Conservation (phyloP, 164 flowering plant species). For the Paratinospora sagittata region DNA sequence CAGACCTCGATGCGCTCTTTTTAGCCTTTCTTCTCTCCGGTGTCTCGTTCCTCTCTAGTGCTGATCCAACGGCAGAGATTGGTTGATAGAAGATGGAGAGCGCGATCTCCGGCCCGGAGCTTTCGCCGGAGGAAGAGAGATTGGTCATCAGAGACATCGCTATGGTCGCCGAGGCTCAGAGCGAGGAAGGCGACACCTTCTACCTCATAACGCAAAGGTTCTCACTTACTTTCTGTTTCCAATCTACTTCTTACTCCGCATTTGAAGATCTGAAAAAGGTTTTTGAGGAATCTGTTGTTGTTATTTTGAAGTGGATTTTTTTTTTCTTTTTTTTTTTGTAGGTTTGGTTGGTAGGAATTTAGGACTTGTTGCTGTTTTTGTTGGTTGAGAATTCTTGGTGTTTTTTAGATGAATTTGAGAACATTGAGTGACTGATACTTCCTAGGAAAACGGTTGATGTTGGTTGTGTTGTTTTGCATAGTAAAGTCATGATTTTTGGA, state of each 20-base stretch:
- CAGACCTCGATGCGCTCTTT: not conserved
- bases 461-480: no score
- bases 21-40: not conserved
- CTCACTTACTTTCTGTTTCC: not conserved
- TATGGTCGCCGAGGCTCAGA: conserved; percentile 52
- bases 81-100: conserved; percentile 20
- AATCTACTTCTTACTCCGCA: not conserved
- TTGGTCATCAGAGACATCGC: conserved; percentile 61
- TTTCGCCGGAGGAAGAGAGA: conserved; percentile 77
- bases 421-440: no score
- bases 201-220: conserved; percentile 78
- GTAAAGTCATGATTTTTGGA: not conserved
- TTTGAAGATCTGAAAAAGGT: not conserved
- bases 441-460: no score
- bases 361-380: not conserved
- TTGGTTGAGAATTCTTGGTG: not conserved
- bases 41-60: not conserved
- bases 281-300: not conserved
- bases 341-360: no score
- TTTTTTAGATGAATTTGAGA: not conserved
- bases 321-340: no score
- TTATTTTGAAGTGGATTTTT: not conserved
- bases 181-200: conserved; percentile 76
- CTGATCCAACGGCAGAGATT: conserved; percentile 3
- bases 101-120: conserved; percentile 13